Percentiles rank a stretch among this genome's conserved stretches.
Evolutionary conservation across 2,329 filamentous ascomycete genomes (phyloP).

Genomic region (Aquanectria penicillioides): DNA sequence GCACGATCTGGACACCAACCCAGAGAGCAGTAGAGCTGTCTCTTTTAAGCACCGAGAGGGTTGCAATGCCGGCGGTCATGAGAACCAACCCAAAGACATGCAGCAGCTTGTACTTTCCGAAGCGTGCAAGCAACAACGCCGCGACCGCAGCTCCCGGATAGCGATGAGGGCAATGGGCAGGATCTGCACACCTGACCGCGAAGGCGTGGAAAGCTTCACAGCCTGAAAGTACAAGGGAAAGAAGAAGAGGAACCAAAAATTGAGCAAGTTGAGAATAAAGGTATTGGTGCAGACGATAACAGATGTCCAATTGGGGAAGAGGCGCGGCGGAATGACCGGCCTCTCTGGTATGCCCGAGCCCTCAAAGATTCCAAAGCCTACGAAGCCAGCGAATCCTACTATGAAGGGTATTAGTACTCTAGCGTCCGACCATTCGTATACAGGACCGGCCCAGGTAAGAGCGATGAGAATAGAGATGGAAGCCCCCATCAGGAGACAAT

Average conservation of each 20-base stretch:
- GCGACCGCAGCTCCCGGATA: conserved; percentile 40
- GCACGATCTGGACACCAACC: conserved; percentile 52
- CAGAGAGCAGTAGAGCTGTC: conserved; percentile 47
- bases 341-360: conserved; percentile 29
- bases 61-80: conserved; percentile 51
- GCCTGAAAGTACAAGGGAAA: conserved; percentile 59
- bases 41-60: conserved; percentile 50
- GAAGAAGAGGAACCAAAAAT: conserved; percentile 52
- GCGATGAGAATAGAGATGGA: conserved; percentile 53
- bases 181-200: conserved; percentile 45
- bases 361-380: conserved; percentile 31
- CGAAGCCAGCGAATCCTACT: conserved; percentile 23
- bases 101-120: conserved; percentile 45
- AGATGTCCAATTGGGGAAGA: conserved; percentile 33
- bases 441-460: conserved; percentile 55
- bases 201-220: conserved; percentile 46
- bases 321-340: conserved; percentile 36
- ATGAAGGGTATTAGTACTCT: conserved; percentile 54
- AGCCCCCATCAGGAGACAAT: conserved; percentile 51
- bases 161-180: conserved; percentile 44
- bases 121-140: conserved; percentile 42
- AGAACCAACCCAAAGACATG: conserved; percentile 51
- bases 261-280: conserved; percentile 30
- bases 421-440: conserved; percentile 52
- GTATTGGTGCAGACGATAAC: conserved; percentile 34